Base-by-base conservation (phyloP, 805 yeast species). In the Candida khao-thaluensis region DNA sequence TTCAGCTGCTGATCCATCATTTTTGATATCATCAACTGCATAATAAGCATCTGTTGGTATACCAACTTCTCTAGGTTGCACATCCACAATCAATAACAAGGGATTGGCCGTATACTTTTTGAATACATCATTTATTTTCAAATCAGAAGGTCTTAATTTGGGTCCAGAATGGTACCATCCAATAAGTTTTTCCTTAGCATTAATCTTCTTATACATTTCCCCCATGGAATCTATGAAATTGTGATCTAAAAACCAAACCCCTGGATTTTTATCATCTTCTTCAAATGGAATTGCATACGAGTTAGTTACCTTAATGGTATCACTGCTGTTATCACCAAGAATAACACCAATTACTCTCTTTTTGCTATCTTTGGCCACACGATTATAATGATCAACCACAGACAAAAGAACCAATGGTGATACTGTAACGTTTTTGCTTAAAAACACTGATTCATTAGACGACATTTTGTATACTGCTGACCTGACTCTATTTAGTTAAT, bases 81-180 rank as follows among this genome's bases (percentile, higher is more conserved):
- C 96, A 57, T 93, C 96, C 26, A 93, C 96, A 55, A 95, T 85
- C 53, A 93, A 75, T 48, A 91, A 70, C 37, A 95, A 68, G 4
- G 98, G 97, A 45, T 83, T 79, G 4, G 81, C 65, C 0, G 90
- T 79, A 60, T 89, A 91, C 51, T 78, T 81, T 60, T 83, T 89
- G 71, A 93, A 89, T 2, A 68, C 70, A 49, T 93, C 96, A 59
- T 91, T 91, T 55, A 93, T 93, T 58, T 85, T 86, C 47, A 93
- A 71, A 59, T 93, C 99, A 11, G 95, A 82, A 1, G 90, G 76
- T 52, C 79, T 81, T 49, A 95, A 75, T 60, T 89, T 89, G 14
- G 98, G 97, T 4, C 99, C 99, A 7, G 96, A 83, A 63, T 93
- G 99, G 60, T 93, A 93, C 99, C 99, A 93, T n/a, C 99, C 99